phyloP scores from a whole-genome alignment of 768 basidiomycete genomes.

The Galerina sulciceps region DNA sequence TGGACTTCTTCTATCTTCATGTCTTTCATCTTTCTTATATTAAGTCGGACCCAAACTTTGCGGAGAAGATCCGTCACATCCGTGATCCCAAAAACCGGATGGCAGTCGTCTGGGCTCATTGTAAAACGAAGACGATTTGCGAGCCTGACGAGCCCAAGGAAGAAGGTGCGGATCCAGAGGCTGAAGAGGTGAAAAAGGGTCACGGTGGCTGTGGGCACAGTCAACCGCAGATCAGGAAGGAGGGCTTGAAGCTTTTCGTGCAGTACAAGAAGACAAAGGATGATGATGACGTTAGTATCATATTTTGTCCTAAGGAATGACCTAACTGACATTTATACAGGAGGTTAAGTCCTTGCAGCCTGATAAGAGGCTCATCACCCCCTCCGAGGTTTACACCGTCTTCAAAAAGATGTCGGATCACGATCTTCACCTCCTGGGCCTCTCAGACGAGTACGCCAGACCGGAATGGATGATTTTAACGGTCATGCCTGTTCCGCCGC shows the following conservation, averaged over 20 bases:
- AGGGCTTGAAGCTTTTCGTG: slow-evolving; percentile 92
- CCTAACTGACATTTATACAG: slow-evolving; percentile 41
- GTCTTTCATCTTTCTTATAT: slow-evolving; percentile 25
- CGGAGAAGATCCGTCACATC: slow-evolving; percentile 85
- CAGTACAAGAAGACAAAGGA: slow-evolving; percentile 96
- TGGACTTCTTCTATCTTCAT: slow-evolving; percentile 10
- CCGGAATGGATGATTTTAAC: slow-evolving; percentile 99
- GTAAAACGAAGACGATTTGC: slow-evolving; percentile 89
- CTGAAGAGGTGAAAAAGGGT: slow-evolving; percentile 80
- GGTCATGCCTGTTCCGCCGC: slow-evolving; percentile 96
- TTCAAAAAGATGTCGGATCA: slow-evolving; percentile 93
- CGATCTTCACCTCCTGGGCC: slow-evolving; percentile 87
- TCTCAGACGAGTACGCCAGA: slow-evolving; percentile 94
- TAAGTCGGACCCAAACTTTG: slow-evolving; percentile 86
- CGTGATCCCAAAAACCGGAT: slow-evolving; percentile 87
- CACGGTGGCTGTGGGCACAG: slow-evolving; percentile 97
- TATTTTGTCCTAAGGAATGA: background rate
- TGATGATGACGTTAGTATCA: slow-evolving; percentile 82
- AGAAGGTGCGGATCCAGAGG: slow-evolving; percentile 72
- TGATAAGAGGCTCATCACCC: slow-evolving; percentile 81
- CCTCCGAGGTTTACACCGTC: slow-evolving; percentile 90
- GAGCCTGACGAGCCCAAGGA: slow-evolving; percentile 89
- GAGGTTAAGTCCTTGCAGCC: slow-evolving; percentile 82
- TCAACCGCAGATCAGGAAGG: slow-evolving; percentile 91
- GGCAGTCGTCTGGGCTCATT: slow-evolving; percentile 83